Evolutionary conservation across 2,329 filamentous ascomycete genomes (phyloP).

Genomic region (Capronia coronata): DNA sequence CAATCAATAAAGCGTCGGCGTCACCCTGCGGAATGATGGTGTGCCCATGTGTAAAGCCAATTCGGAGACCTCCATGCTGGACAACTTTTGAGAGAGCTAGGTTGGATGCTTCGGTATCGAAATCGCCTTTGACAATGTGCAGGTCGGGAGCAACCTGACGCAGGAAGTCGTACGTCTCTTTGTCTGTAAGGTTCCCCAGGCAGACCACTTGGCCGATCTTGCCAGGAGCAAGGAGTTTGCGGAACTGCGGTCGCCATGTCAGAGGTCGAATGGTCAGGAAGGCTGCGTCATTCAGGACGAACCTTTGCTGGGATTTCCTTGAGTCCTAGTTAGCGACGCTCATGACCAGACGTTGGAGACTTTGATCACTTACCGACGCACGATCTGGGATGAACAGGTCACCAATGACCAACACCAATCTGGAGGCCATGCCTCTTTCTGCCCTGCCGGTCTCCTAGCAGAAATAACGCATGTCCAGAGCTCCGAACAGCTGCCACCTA

Average conservation of each 20-base stretch:
- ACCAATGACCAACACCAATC: conserved; percentile 84
- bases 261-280: conserved; percentile 4
- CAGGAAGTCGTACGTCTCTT: conserved; percentile 72
- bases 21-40: conserved; percentile 65
- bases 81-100: conserved; percentile 62
- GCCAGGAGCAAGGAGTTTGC: conserved; percentile 74
- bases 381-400: conserved; percentile 91
- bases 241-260: conserved; percentile 53
- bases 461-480: conserved; percentile 10
- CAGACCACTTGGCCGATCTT: conserved; percentile 79
- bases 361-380: conserved; percentile 56
- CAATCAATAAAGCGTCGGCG: conserved; percentile 60
- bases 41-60: conserved; percentile 65
- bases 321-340: conserved; percentile 3
- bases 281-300: conserved; percentile 27
- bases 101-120: conserved; percentile 61
- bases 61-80: conserved; percentile 61
- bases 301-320: conserved; percentile 83
- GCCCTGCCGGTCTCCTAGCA: conserved; percentile 8
- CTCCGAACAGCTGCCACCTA: background rate
- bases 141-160: conserved; percentile 66
- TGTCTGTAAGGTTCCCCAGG: conserved; percentile 73
- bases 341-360: background rate
- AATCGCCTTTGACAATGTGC: conserved; percentile 64
- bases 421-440: conserved; percentile 59